A percentile compares a stretch with the other conserved stretches of the same genome.
These are phyloP conservation scores for Nissolia schottii DNA, from an alignment of 306 rosid species.

Conservation along the genomic window DNA sequence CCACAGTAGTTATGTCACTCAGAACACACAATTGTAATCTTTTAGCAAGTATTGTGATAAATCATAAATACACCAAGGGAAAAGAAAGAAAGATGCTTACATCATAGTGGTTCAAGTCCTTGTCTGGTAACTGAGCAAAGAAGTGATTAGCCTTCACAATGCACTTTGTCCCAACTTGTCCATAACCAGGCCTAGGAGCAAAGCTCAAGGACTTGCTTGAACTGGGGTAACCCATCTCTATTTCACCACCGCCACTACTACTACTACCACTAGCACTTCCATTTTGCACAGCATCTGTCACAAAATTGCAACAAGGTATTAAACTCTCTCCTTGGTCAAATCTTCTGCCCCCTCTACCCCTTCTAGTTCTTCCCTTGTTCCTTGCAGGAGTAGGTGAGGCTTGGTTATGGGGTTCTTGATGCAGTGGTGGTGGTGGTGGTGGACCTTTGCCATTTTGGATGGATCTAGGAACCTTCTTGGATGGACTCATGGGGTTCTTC, in stretches of 20 bases:
- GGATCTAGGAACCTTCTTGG: constrained; percentile 62
- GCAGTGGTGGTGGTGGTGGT: constrained; percentile 51
- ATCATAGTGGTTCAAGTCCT: constrained; percentile 96
- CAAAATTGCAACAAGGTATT: constrained; percentile 76
- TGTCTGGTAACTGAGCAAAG: constrained; percentile 94
- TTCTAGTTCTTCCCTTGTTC: constrained; percentile 81
- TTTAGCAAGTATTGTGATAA: background rate
- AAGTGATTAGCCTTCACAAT: constrained; percentile 96
- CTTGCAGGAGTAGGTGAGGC: constrained; percentile 54
- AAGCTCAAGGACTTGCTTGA: constrained; percentile 82
- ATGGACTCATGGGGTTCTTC: constrained; percentile 55
- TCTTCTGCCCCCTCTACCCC: constrained; percentile 77
- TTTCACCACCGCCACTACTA: constrained; percentile 49
- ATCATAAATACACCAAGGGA: background rate
- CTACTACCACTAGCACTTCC: too few species aligned
- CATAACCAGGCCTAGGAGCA: constrained; percentile 87
- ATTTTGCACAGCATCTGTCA: constrained; percentile 39
- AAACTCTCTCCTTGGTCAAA: constrained; percentile 77
- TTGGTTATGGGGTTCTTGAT: constrained; percentile 58
- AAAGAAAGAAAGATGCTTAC: constrained; percentile 56
- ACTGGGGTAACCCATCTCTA: constrained; percentile 69
- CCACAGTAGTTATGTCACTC: constrained; percentile 20
- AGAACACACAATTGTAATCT: constrained; percentile 21
- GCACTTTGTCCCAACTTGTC: constrained; percentile 91
- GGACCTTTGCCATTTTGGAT: constrained; percentile 84